phyloP scores from a whole-genome alignment of 2,329 filamentous ascomycete species.

The Colletotrichum agaves region DNA sequence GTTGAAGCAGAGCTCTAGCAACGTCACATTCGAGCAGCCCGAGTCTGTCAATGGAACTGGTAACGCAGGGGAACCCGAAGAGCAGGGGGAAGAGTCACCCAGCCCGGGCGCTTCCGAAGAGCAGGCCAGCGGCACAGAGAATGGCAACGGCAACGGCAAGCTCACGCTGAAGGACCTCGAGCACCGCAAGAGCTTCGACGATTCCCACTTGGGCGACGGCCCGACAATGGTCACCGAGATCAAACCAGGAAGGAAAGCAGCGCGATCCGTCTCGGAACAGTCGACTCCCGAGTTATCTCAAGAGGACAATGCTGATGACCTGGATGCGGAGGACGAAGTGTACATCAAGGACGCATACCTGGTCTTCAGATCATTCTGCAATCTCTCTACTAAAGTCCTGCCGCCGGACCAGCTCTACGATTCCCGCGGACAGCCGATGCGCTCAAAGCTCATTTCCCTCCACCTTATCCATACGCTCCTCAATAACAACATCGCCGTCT shows the following conservation, averaged over 20 bases:
- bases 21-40: constrained; percentile 61
- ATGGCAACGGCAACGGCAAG: constrained; percentile 56
- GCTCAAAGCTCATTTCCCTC: constrained; percentile 93
- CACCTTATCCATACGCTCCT: constrained; percentile 95
- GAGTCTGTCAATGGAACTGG: constrained; percentile 48
- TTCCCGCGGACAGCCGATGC: constrained; percentile 93
- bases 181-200: constrained; percentile 75
- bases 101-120: constrained; percentile 43
- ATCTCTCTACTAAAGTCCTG: constrained; percentile 91
- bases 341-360: constrained; percentile 98
- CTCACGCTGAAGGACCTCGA: constrained; percentile 75
- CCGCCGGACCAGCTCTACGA: constrained; percentile 93
- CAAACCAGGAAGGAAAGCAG: constrained; percentile 57
- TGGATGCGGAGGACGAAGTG: constrained; percentile 87
- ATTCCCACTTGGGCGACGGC: constrained; percentile 73
- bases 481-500: constrained; percentile 92
- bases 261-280: constrained; percentile 63
- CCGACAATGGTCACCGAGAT: constrained; percentile 74
- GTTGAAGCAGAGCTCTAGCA: constrained; percentile 64
- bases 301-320: constrained; percentile 67
- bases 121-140: constrained; percentile 43
- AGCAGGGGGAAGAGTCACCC: constrained; percentile 39
- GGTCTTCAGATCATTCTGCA: constrained; percentile 97
- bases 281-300: constrained; percentile 64
- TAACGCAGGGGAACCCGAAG: constrained; percentile 54